Base-by-base conservation (phyloP, 768 basidiomycete genomes). In the Russula sp. region DNA sequence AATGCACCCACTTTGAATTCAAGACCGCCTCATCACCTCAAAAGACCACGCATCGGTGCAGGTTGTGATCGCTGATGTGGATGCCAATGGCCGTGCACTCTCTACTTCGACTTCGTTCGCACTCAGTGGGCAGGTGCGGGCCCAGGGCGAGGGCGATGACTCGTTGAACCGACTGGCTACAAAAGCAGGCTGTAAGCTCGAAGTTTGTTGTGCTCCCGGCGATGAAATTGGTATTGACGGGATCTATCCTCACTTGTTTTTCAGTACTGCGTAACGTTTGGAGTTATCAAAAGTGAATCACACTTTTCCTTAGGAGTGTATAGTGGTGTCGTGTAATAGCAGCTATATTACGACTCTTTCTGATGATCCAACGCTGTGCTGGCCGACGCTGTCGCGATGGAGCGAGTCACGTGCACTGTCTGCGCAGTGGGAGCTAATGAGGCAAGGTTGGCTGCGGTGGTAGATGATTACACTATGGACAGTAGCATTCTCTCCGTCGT, bases 41-140 rank as follows among this genome's bases (percentile, higher is more conserved):
- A 98, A 98, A 81, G 97, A 99, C 80, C 93, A 98, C 76, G 96
- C 97, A 40, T 97, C 95, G 36, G 94, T 99, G 74, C 97, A 99
- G 76, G 88, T 99, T 77, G 90, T 87, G 78, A 83, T 99, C 71
- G 90, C 83, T 65, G 96, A 98, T 73, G 97, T 99, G 73, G 95
- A 98, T 74, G 85, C 88, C 70, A 85, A 84, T 59, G 95, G 94
- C 75, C 84, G 84, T 71, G 92, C 92, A 18, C 76, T 90, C 70
- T 74, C 76, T 73, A 90, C 90, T 54, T 85, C 86, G 66, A 94
- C 94, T 64, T 91, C 94, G 63, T 97, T 98, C 74, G 97, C 95
- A 50, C 87, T 99, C 62, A 94, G 87, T 76, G 97, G 97, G 55
- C 87, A 88, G 73, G 93, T 99, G 71, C 85, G 97, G 72, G 90